These are phyloP conservation scores for Plicaturopsis crispa DNA, from an alignment of 768 basidiomycete species.

Conservation along the genomic window DNA sequence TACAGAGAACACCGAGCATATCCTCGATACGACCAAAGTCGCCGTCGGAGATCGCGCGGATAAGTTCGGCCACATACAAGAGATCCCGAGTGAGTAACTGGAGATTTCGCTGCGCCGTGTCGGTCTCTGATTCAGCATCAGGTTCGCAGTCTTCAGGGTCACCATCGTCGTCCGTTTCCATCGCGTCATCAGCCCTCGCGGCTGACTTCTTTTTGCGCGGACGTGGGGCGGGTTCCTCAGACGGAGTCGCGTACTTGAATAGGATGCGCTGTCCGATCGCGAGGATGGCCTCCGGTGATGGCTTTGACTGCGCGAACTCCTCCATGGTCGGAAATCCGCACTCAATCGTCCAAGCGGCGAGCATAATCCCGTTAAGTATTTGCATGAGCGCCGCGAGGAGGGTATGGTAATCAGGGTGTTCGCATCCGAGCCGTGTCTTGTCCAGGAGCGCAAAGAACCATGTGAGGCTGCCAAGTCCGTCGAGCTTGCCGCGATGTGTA, in stretches of 20 bases:
- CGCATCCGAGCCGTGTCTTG: conserved; percentile 9
- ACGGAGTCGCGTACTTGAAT: conserved; percentile 15
- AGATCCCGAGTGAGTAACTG: conserved; percentile 20
- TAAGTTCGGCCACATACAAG: conserved; percentile 20
- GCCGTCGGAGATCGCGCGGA: conserved; percentile 16
- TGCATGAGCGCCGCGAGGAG: conserved; percentile 10
- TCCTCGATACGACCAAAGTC: conserved; percentile 27
- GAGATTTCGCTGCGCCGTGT: conserved; percentile 17
- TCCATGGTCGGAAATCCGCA: conserved; percentile 10
- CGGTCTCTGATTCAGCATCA: too few species aligned
- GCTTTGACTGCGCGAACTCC: conserved; percentile 18
- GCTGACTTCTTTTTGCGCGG: too few species aligned
- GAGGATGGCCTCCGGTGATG: conserved; percentile 12
- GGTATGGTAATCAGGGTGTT: conserved; percentile 17
- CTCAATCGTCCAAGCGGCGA: conserved; percentile 8
- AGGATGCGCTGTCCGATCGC: conserved; percentile 14
- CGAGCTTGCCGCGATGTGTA: conserved; percentile 8
- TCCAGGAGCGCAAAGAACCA: conserved; percentile 13
- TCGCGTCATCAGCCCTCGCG: too few species aligned
- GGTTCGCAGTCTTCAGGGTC: too few species aligned
- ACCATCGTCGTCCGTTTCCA: not conserved
- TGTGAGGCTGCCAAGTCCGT: conserved; percentile 7
- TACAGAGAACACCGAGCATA: conserved; percentile 16
- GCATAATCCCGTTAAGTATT: conserved; percentile 11
- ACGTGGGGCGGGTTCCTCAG: not conserved